Conservation (phyloP, 768 basidiomycete genomes). For the Kwoniella newhampshirensis region DNA sequence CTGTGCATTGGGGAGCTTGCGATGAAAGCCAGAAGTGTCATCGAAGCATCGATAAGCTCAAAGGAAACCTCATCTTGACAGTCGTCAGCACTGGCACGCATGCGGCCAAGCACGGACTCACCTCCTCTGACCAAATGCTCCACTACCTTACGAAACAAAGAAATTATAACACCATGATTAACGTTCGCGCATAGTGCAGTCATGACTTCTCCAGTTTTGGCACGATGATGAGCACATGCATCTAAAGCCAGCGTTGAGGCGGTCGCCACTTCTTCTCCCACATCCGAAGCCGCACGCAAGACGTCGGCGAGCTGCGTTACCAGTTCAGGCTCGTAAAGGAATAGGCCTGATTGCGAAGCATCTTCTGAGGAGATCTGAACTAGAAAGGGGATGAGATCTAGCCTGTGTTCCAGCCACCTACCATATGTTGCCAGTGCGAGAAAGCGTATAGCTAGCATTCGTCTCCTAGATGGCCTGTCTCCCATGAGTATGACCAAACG, state of each 20-base stretch:
- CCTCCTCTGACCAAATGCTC: conserved; percentile 59
- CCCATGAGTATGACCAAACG: conserved; percentile 69
- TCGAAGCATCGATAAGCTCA: conserved; percentile 66
- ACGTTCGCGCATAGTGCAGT: conserved; percentile 91
- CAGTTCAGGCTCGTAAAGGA: conserved; percentile 92
- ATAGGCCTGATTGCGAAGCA: conserved; percentile 71
- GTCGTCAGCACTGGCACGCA: not conserved
- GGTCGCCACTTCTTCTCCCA: conserved; percentile 72
- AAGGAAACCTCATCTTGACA: conserved; percentile 40
- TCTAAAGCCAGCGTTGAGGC: conserved; percentile 88
- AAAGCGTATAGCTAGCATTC: conserved; percentile 75
- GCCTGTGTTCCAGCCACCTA: conserved; percentile 22
- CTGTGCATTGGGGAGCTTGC: conserved; percentile 80
- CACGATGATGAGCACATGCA: conserved; percentile 79
- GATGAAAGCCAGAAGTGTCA: conserved; percentile 83
- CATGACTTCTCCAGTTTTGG: conserved; percentile 79
- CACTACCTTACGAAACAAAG: conserved; percentile 77
- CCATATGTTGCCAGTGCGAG: conserved; percentile 82
- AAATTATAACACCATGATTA: conserved; percentile 92
- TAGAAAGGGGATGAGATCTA: conserved; percentile 15
- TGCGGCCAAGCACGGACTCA: not conserved
- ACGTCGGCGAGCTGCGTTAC: conserved; percentile 85
- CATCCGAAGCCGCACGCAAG: conserved; percentile 71
- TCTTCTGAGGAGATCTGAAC: conserved; percentile 77
- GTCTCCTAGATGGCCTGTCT: conserved; percentile 63